Percentiles rank a stretch among this genome's conserved stretches.
phyloP scores from a whole-genome alignment of 257 asterid genomes.

The Solanum tacnaense region DNA sequence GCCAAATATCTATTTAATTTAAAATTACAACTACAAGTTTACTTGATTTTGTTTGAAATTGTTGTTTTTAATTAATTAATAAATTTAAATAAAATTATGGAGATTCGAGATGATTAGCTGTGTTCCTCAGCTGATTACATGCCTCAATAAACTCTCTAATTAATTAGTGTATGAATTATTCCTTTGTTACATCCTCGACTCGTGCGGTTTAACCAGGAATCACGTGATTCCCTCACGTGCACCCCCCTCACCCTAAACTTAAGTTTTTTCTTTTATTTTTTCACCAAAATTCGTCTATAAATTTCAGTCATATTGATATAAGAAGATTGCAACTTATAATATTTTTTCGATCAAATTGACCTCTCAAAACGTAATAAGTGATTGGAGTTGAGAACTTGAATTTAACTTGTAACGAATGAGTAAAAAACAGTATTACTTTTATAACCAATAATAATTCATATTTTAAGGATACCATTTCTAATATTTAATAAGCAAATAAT shows the following conservation, averaged over 20 bases:
- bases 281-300: no score
- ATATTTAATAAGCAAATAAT: background rate
- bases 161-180: background rate
- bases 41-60: background rate
- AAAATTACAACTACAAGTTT: background rate
- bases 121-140: background rate
- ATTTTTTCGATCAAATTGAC: no score
- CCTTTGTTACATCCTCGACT: slow-evolving; percentile 2
- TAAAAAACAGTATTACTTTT: no score
- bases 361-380: no score
- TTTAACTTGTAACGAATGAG: no score
- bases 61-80: background rate
- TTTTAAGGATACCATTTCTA: background rate
- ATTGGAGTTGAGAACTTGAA: no score
- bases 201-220: slow-evolving; percentile 10
- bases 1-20: background rate
- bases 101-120: slow-evolving; percentile 10
- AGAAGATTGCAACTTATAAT: no score
- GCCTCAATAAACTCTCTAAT: background rate
- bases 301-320: background rate
- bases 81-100: background rate
- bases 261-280: background rate
- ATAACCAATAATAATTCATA: background rate
- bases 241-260: no score
- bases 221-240: slow-evolving; percentile 21